Conservation (phyloP, 768 basidiomycete genomes). For the Lactarius trivialis region DNA sequence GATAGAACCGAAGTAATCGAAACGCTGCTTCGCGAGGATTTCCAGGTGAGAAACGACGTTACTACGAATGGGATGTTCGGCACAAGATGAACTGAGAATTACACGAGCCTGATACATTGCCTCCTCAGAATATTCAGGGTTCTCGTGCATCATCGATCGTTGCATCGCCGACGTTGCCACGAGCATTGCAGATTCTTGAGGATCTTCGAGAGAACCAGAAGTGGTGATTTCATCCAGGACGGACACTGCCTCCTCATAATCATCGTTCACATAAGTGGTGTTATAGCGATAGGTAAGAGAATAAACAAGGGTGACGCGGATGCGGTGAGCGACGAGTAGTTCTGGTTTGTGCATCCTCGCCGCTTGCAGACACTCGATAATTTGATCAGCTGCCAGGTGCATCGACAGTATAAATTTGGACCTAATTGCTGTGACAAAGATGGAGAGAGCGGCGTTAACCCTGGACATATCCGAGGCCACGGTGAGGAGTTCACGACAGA, state of each 20-base stretch:
- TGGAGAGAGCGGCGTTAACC: not conserved
- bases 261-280: not conserved
- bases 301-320: too few species aligned
- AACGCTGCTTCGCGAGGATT: too few species aligned
- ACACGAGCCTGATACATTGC: too few species aligned
- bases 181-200: rapidly evolving
- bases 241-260: not conserved
- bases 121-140: too few species aligned
- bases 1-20: too few species aligned
- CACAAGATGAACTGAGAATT: too few species aligned
- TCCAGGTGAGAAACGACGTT: too few species aligned
- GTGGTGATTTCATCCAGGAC: not conserved
- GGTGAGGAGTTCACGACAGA: not conserved
- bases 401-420: not conserved
- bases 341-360: not conserved
- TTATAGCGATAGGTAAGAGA: too few species aligned
- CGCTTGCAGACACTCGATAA: not conserved
- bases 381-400: not conserved
- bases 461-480: not conserved
- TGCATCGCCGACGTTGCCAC: not conserved
- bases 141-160: not conserved
- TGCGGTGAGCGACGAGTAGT: not conserved
- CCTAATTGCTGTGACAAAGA: not conserved
- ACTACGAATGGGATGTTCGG: too few species aligned
- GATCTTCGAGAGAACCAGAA: not conserved